Conservation (phyloP, 2,329 filamentous ascomycete species). For the Aspergillus terreus region DNA sequence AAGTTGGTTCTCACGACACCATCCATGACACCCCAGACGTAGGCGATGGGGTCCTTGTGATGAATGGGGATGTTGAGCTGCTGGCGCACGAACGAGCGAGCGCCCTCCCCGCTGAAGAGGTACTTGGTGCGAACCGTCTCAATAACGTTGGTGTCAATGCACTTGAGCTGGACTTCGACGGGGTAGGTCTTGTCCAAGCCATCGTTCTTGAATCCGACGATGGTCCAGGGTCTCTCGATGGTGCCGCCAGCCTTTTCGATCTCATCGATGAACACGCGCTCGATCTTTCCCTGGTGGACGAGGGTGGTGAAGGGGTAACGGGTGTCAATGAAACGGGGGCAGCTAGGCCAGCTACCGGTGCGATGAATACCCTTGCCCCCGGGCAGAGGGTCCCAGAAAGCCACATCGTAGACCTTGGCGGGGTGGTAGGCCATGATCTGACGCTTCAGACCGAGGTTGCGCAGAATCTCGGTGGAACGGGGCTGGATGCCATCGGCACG, state of each 20-base stretch:
- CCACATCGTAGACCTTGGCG: conserved; percentile 74
- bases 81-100: conserved; percentile 58
- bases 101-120: conserved; percentile 61
- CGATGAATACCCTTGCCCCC: conserved; percentile 53
- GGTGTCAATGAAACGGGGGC: conserved; percentile 73
- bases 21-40: conserved; percentile 67
- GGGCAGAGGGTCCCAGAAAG: conserved; percentile 60
- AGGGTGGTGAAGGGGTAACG: conserved; percentile 62
- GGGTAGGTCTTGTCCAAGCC: conserved; percentile 66
- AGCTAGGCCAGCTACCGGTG: conserved; percentile 75
- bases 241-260: conserved; percentile 56
- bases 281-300: conserved; percentile 60
- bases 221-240: conserved; percentile 60
- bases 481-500: conserved; percentile 91
- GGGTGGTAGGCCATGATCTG: conserved; percentile 84
- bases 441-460: conserved; percentile 85
- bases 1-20: conserved; percentile 62
- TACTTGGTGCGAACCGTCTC: conserved; percentile 65
- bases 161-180: conserved; percentile 72
- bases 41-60: conserved; percentile 60
- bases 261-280: conserved; percentile 60
- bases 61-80: conserved; percentile 64
- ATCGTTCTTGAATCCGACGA: conserved; percentile 59
- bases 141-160: conserved; percentile 66
- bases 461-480: conserved; percentile 77